phyloP scores from a whole-genome alignment of 495 filamentous ascomycete species.

The Amphirosellinia nigrospora region DNA sequence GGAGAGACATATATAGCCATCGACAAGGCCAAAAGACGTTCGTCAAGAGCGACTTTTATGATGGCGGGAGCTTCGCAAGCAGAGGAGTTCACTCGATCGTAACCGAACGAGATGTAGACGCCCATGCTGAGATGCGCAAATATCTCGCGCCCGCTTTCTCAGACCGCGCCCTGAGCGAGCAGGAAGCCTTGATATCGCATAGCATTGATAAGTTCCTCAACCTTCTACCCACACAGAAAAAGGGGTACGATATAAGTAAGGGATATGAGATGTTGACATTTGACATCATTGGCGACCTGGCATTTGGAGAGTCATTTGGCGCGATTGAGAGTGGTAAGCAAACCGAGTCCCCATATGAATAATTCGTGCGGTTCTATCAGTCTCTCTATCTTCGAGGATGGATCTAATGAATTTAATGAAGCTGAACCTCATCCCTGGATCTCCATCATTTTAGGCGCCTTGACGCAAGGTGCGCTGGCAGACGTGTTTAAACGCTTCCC shows the following conservation, averaged over 20 bases:
- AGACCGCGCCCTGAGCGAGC: slow-evolving; percentile 52
- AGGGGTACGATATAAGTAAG: slow-evolving; percentile 31
- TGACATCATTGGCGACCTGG: slow-evolving; percentile 41
- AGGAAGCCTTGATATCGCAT: slow-evolving; percentile 53
- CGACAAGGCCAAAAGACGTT: slow-evolving; percentile 38
- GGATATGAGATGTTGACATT: slow-evolving; percentile 39
- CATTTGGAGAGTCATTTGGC: slow-evolving; percentile 46
- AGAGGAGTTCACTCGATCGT: slow-evolving; percentile 28
- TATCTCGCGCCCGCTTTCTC: slow-evolving; percentile 59
- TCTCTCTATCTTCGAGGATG: not conserved
- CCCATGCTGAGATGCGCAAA: slow-evolving; percentile 55
- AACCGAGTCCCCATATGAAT: not conserved
- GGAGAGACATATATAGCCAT: slow-evolving; percentile 59
- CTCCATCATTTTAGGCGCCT: slow-evolving; percentile 37
- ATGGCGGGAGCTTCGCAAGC: slow-evolving; percentile 26
- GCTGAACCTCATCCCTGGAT: slow-evolving; percentile 27
- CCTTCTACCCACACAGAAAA: slow-evolving; percentile 38
- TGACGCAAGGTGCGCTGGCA: slow-evolving; percentile 36
- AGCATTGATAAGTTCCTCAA: slow-evolving; percentile 52
- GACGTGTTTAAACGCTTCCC: slow-evolving; percentile 28
- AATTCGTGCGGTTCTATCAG: not conserved
- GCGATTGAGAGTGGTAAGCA: slow-evolving; percentile 35
- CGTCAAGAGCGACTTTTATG: slow-evolving; percentile 45
- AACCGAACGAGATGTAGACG: slow-evolving; percentile 44
- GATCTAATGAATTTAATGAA: not conserved